Evolutionary conservation across 495 filamentous ascomycete species (phyloP), one percentile per base, ranked within the genome.

Genomic region (Penicillium tannophilum): DNA sequence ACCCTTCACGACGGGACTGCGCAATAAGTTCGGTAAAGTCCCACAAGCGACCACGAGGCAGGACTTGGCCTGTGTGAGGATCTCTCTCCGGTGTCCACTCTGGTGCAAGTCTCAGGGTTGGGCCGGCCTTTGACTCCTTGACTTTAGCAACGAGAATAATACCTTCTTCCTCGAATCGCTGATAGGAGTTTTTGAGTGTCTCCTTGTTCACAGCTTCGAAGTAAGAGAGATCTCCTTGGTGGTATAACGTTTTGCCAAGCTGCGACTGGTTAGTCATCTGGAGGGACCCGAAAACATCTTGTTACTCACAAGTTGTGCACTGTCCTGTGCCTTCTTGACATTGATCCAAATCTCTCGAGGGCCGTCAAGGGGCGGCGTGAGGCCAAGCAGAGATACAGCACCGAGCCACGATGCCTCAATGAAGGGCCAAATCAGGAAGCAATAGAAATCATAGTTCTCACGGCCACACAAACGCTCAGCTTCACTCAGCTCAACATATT

Each of bases 151-250:
- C 79, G 7, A 88, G 73, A 61, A 97, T 82, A 55, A 97, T 96
- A 16, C 91, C 92, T 63, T 97, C 93, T 66, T 96, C 92, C 58
- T 91, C 86, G 72, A 95, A 96, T 23, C 90, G 87, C 58, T 86
- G 80, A 72, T 91, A 96, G 3, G 91, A 88, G 69, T 98, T 98
- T 61, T 93, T 95, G 52, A 98, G 84, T 1, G 92, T 93, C 69
- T 98, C 92, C 56, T 96, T 97, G 78, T 98, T 98, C 61, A 98
- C 94, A 7, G 94, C 92, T 74, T 98, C 94, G 63, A 97, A 97
- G 71, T 98, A 98, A 23, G 87, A 90, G 26, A 98, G 84, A 65
- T 97, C 93, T 33, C 94, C 94, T 80, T 98, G 94, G 70, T 98
- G 92, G 68, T 97, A 98, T 8, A 98, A 78, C 0, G 94, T 97